These are phyloP conservation scores for Dryas alaskensis DNA, from an alignment of 306 rosid species.

Conservation along the genomic window DNA sequence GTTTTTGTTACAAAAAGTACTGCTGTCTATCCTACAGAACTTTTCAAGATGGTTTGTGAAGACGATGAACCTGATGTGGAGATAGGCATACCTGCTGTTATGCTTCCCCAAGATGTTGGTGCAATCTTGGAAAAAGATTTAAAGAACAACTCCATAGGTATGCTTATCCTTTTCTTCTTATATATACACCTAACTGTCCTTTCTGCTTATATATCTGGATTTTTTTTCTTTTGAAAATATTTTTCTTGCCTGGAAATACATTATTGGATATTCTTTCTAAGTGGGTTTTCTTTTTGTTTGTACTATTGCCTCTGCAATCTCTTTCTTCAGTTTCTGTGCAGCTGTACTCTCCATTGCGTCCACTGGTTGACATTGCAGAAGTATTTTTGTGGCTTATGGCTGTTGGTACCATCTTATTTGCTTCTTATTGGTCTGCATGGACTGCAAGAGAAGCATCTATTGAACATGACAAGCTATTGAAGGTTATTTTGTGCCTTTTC, in stretches of 20 bases:
- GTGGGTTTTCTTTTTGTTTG: constrained; percentile 21
- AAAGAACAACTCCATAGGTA: constrained; percentile 56
- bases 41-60: constrained; percentile 98
- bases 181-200: neutral
- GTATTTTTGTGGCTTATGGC: constrained; percentile 99
- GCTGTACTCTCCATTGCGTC: constrained; percentile 93
- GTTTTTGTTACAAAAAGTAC: constrained; percentile 10
- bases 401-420: constrained; percentile 88
- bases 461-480: constrained; percentile 83
- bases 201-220: constrained; percentile 10
- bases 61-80: constrained; percentile 62
- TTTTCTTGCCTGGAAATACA: constrained; percentile 11
- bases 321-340: constrained; percentile 74
- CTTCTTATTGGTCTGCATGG: constrained; percentile 99
- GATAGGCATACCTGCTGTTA: constrained; percentile 86
- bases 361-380: constrained; percentile 94
- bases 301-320: constrained; percentile 20
- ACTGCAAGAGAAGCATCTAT: constrained; percentile 82
- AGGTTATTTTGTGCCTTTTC: constrained; percentile 46
- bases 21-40: constrained; percentile 51
- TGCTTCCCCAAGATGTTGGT: constrained; percentile 96
- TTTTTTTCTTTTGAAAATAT: constrained; percentile 7
- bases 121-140: constrained; percentile 54
- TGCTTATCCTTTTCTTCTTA: constrained; percentile 19
- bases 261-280: constrained; percentile 16